Base-by-base conservation (phyloP, 2,329 filamentous ascomycete genomes). In the Alternaria tenuissima region DNA sequence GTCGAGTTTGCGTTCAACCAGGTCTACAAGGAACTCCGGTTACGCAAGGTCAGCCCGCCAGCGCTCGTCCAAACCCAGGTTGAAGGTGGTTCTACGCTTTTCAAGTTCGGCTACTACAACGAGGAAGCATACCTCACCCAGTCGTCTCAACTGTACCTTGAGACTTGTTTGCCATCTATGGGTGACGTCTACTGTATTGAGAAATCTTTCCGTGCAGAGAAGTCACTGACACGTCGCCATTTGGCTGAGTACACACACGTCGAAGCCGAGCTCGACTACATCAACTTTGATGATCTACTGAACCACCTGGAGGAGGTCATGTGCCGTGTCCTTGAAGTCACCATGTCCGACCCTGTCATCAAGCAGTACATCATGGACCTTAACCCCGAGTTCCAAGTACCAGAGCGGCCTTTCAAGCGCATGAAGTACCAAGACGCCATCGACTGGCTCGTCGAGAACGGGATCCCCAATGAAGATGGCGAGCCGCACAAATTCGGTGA, bases 111-210 rank as follows among this genome's bases (percentile, higher is more conserved):
- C 75, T 96, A 95, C 85, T 97, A 97, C 81, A 90, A 89, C 70
- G 91, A 97, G 80, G 87, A 90, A 70, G 91, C 95, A 61, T 99
- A 94, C 83, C 88, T 99, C 64, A 98, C 95, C 4, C 95, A 99
- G 82, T 97, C 94, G 4, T 96, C 92, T 34, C 95, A 99, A 81
- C 88, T 99, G 55, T 99, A 99, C 81, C 91, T 99, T 60, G 95
- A 99, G 85, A 99, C 95, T 32, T 93, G 90, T 67, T 84, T 99
- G 32, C 93, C 94, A 11, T 92, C 91, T 52, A 86, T 98, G 73
- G 95, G 95, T 70, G 92, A 97, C 77, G 93, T 97, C 54, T 99
- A 96, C 86, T 98, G 94, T 78, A 94, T 99, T 73, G 94, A 97
- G 81, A 97, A 97, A 80, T 98, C 94, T 2, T 99, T 99, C 89